These are phyloP conservation scores for Boletus sensibilis DNA, from an alignment of 768 basidiomycete genomes.

Conservation along the genomic window DNA sequence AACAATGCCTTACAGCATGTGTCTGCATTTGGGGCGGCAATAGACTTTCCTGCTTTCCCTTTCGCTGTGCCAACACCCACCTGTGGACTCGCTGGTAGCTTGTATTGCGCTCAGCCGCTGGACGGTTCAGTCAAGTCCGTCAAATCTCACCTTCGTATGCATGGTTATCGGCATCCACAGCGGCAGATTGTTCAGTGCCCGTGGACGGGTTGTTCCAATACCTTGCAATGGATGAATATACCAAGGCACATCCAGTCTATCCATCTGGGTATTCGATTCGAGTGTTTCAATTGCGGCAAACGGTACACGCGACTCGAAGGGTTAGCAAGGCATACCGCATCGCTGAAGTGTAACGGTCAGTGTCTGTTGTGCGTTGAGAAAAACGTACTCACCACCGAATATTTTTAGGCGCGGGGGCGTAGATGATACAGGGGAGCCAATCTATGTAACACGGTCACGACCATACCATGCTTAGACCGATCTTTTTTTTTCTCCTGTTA, in stretches of 20 bases:
- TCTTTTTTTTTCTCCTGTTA: neutral
- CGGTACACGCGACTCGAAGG: conserved; percentile 3
- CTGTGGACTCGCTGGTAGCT: neutral
- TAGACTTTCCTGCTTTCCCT: neutral
- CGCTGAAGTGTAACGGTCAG: conserved; percentile 2
- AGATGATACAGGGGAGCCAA: no score
- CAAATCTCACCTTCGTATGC: conserved; percentile 8
- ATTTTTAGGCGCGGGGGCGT: neutral
- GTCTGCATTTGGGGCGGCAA: neutral
- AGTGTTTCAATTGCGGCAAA: conserved; percentile 3
- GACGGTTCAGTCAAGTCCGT: neutral
- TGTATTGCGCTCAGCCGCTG: conserved; percentile 1
- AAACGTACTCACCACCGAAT: neutral
- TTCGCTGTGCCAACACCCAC: neutral
- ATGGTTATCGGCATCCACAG: conserved; percentile 6
- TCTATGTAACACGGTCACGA: no score
- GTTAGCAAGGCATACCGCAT: conserved; percentile 4
- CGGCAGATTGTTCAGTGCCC: no score
- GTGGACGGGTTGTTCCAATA: no score
- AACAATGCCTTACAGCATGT: neutral
- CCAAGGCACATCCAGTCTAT: no score
- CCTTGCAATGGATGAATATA: no score
- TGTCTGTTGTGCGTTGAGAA: neutral
- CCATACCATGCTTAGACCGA: neutral
- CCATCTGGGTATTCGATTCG: neutral